Evolutionary conservation across 306 rosid genomes (phyloP), one percentile per base, ranked within the genome.

Genomic region (Vigna hirtella): DNA sequence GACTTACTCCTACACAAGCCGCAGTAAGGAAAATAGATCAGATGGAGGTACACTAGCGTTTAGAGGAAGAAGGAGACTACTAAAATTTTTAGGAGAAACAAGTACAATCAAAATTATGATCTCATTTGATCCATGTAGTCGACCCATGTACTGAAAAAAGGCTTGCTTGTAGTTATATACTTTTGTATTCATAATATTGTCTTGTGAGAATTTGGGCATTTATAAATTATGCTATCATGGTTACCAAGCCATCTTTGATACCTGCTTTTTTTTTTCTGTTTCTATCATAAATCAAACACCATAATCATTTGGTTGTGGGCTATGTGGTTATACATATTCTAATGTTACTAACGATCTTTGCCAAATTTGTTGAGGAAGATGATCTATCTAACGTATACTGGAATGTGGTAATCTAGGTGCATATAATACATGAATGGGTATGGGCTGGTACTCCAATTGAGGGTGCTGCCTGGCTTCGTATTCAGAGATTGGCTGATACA

Each of bases 391-490:
- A 74, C 71, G 18, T 68, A 28, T 32, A 66, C 80, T 85, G 69
- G 78, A 67, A 38, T 77, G 76, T 79, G 83, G n/a, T 80, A 74
- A 7, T 80, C 64, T 85, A 93, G 98, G 98, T 90, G 74, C 96
- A 95, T 77, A 87, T 93, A 45, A 95, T 95, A 45, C 99, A 91
- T 76, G 99, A 91, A 77, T 93, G 96, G 97, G 99, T 89, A n/a
- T 95, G 99, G 99, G 99, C 98, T 73, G 99, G 99, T 58, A 95
- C 98, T 66, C 99, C 99, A 73, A 86, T 81, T 53, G 98, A 92
- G 81, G 99, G 99, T 71, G 98, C 99, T 84, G 90, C 98, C 7
- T 93, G 98, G 97, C 97, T 95, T 83, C 97, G 99, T 49, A 68
- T 95, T 66, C 99, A 95, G 86, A 86, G 98, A 79, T 77, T 91